phyloP scores from a whole-genome alignment of 768 basidiomycete genomes.

The Clitopilus passeckerianus region DNA sequence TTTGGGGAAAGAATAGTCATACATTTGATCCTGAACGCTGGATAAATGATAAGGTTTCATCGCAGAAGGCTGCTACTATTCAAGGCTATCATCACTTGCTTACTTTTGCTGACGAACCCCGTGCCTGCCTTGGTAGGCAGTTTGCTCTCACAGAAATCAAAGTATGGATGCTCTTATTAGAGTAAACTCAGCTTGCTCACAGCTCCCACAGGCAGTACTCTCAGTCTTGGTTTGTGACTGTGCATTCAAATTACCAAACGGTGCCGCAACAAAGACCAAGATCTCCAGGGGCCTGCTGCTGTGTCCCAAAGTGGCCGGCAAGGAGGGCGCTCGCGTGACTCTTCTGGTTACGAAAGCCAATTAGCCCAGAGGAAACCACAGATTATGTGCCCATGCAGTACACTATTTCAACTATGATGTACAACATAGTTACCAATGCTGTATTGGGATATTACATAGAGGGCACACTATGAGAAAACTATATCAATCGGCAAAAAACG shows the following conservation, averaged over 20 bases:
- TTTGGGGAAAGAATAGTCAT: neutral
- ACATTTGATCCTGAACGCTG: neutral
- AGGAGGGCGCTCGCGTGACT: neutral
- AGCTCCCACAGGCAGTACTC: neutral
- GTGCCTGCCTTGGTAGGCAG: neutral
- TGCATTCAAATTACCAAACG: neutral
- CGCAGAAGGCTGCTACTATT: neutral
- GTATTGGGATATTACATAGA: too few relatives aligned
- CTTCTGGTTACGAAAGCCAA: neutral
- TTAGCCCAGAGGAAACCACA: neutral
- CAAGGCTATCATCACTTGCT: slow-evolving; percentile 2
- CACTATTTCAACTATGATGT: too few relatives aligned
- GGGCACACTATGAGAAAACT: too few relatives aligned
- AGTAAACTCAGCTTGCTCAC: neutral
- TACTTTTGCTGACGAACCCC: neutral
- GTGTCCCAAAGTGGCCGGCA: neutral
- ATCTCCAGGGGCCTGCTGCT: neutral
- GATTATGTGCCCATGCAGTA: too few relatives aligned
- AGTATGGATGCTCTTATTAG: neutral
- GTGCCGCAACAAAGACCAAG: neutral
- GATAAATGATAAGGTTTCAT: neutral
- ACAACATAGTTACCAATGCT: too few relatives aligned
- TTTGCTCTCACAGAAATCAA: neutral
- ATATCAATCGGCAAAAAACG: too few relatives aligned
- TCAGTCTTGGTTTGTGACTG: neutral